Base-by-base conservation (phyloP, 371 early-diverging fungal genomes). In the Cokeromyces recurvatus region DNA sequence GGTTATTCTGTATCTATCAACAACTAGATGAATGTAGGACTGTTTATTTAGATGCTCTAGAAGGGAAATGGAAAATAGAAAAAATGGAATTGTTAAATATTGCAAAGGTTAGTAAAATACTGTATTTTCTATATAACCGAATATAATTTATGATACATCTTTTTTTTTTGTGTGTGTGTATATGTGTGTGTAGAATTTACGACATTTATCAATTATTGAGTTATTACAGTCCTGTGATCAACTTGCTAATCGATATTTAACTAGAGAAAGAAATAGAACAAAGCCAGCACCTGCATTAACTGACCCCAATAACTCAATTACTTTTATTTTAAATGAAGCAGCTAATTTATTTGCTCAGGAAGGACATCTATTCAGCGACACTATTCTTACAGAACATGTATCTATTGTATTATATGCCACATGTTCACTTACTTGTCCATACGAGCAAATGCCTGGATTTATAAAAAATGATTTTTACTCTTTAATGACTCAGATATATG, bases 1-100 rank as follows among this genome's bases (percentile, higher is more conserved):
- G 72, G 37, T 34, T 71, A 16, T 16, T 39, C 6, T 69, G 59
- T 35, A 19, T 69, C 8, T 69, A 69, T 41, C 50, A 59, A 15
- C 35, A 42, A 16, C 11, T 52, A 7, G 44, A 35, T 23, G 35
- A 38, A 12, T 29, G 53, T 21, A 31, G 42, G 12, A 32, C n/a
- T 2, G n/a, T 46, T 7, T 57, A 43, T 31, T 34, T 68, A 6
- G 32, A 53, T 24, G 58, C 57, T 14, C 23, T 68, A 10, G 46
- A 58, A 20, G 31, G 17, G 7, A 53, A 55, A 34, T 64, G 54
- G 55, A 53, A 55, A 20, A 21, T 60, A 16, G 48, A 60, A 14
- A 35, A 16, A n/a, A n/a, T 12, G 0, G 27, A 42, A 22, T 11
- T 68, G 27, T 0, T 55, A 6, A 10, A 20, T 0, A n/a, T 64